Percentiles rank a stretch among this genome's conserved stretches.
Evolutionary conservation across 345 rosid species (phyloP).

Genomic region (Salix dunnii): DNA sequence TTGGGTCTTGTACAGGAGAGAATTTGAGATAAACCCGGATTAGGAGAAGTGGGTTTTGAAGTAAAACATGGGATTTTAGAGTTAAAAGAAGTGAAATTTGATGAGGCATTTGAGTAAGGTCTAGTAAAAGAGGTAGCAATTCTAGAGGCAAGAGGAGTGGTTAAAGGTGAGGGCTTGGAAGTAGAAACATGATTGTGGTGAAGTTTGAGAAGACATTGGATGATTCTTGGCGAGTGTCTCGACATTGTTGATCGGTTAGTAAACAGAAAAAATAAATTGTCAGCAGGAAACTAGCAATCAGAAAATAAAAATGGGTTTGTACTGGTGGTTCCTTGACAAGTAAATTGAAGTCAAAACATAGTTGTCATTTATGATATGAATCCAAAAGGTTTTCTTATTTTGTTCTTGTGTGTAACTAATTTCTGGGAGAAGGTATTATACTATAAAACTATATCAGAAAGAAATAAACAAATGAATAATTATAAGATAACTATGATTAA

Average conservation of each 20-base stretch:
- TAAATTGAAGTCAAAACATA: too few species aligned
- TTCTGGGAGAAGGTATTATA: too few species aligned
- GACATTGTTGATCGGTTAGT: constrained; percentile 27
- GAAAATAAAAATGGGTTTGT: too few species aligned
- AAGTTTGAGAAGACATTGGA: constrained; percentile 36
- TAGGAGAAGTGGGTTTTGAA: constrained; percentile 33
- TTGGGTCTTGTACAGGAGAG: constrained; percentile 13
- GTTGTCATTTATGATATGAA: too few species aligned
- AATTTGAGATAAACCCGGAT: constrained; percentile 36
- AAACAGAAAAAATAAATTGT: too few species aligned
- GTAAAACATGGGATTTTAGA: constrained; percentile 21
- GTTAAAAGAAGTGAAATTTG: not conserved
- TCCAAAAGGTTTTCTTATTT: too few species aligned
- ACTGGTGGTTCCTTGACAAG: too few species aligned
- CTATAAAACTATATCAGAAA: too few species aligned
- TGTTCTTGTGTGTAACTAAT: too few species aligned
- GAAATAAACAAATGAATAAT: too few species aligned
- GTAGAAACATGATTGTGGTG: constrained; percentile 21
- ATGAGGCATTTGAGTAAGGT: constrained; percentile 17
- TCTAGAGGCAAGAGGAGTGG: constrained; percentile 1
- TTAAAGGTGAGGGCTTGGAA: constrained; percentile 17
- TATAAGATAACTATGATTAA: too few species aligned
- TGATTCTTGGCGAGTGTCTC: constrained; percentile 38
- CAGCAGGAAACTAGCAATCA: too few species aligned
- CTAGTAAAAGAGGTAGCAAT: not conserved